phyloP scores from a whole-genome alignment of 2,329 filamentous ascomycete genomes.

The Helminthosporium solani region DNA sequence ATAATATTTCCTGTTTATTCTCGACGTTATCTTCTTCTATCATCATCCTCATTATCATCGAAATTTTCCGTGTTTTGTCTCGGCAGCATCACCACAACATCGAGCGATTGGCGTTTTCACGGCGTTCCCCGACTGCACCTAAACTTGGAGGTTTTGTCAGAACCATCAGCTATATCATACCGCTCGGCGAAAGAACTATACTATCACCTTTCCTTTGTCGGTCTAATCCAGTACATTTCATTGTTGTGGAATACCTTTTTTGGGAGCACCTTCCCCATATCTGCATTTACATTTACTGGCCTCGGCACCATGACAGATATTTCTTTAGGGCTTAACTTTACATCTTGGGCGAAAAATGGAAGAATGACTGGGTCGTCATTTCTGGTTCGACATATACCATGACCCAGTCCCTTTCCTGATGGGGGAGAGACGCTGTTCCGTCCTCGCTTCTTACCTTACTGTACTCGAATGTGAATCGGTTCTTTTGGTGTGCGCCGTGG shows the following conservation, averaged over 20 bases:
- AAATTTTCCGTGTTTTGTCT: not conserved
- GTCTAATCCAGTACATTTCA: too few species aligned
- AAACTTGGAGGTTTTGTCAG: too few species aligned
- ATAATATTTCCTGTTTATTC: constrained; percentile 1
- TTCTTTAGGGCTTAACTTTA: constrained; percentile 1
- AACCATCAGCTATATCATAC: constrained; percentile 2
- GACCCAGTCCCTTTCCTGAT: too few species aligned
- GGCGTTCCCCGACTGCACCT: constrained; percentile 15
- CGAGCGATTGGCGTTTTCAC: constrained; percentile 28
- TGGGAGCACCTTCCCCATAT: constrained; percentile 2
- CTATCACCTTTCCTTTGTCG: constrained; percentile 4
- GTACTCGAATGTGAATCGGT: too few species aligned
- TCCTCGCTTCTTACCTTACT: too few species aligned
- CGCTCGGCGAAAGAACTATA: not conserved
- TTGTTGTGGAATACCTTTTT: constrained; percentile 7
- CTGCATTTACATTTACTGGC: constrained; percentile 18
- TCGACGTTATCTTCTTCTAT: constrained; percentile 7
- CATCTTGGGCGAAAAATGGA: not conserved
- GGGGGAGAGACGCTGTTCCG: too few species aligned
- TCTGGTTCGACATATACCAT: too few species aligned
- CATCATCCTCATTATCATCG: constrained; percentile 7
- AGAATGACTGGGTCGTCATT: too few species aligned
- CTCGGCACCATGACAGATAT: constrained; percentile 9
- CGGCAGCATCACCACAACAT: constrained; percentile 8
- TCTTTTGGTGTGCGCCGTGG: too few species aligned